Base-by-base conservation (phyloP, 345 rosid species). In the Psidium friedrichsthalianum region DNA sequence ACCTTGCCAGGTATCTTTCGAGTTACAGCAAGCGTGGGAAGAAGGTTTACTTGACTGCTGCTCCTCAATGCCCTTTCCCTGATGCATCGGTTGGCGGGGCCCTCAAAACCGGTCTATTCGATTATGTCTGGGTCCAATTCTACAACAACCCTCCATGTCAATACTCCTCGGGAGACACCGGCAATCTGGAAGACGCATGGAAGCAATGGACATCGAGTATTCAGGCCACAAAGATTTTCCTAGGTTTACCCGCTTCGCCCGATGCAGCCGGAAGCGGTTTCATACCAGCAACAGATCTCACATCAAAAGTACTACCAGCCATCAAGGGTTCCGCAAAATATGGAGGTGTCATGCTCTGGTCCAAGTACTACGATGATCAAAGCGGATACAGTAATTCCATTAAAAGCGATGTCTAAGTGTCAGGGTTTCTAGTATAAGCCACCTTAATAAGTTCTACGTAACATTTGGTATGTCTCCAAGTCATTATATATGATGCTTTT, bases 321-420 rank as follows among this genome's bases (percentile, higher is more conserved):
- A 85, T 94, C 32, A 93, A 89, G 85, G 87, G 83, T 14, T 90
- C 95, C 2, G 4, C 29, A 6, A 91, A 91, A 57, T 93, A 94
- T 86, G 96, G 95, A 36, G 94, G 96, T 15, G 90, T 92, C 1
- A 93, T 93, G 94, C 92, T 94, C 80, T 94, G 95, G 95, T 88
- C 92, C 36, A 93, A 88, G 86, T 94, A 89, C 15, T 91, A 84
- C 59, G 96, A 94, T 85, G 90, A 91, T 88, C 76, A 83, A 84
- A 90, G 85, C 83, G 93, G 93, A 21, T 94, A 93, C 14, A 93
- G 95, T 82, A 56, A 87, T 29, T 74, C 95, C 86, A 91, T 92
- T 82, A 36, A 52, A 74, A 82, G 15, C 3, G 85, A 87, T 51
- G 93, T 94, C 18, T 94, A 89, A 90, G n/a, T 25, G 42, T 81